These are phyloP conservation scores for Fusarium proliferatum DNA, from an alignment of 2,329 filamentous ascomycete genomes.

Conservation along the genomic window DNA sequence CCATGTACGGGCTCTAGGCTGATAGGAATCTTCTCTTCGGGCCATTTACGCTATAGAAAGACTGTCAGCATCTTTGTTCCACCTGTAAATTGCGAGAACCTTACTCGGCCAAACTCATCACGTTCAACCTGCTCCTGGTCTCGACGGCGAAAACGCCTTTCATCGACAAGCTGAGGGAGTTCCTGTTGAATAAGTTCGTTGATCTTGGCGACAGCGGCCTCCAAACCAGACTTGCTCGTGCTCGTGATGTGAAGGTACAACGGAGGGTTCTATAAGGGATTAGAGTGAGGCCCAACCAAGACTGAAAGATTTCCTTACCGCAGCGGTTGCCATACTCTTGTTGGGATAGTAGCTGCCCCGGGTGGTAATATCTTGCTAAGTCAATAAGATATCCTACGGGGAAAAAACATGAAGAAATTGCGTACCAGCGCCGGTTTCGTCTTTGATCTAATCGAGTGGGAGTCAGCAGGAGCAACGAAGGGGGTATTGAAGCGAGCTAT, in stretches of 20 bases:
- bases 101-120: slow-evolving; percentile 89
- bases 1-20: slow-evolving; percentile 90
- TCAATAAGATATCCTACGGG: slow-evolving; percentile 65
- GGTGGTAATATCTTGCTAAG: slow-evolving; percentile 91
- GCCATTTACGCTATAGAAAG: slow-evolving; percentile 89
- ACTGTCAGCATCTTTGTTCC: slow-evolving; percentile 26
- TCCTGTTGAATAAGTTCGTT: slow-evolving; percentile 97
- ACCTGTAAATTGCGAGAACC: slow-evolving; percentile 39
- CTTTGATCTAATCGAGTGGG: slow-evolving; percentile 98
- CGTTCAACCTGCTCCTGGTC: slow-evolving; percentile 86
- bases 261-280: slow-evolving; percentile 77
- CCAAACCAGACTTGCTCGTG: slow-evolving; percentile 89
- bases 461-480: slow-evolving; percentile 95
- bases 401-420: slow-evolving; percentile 54
- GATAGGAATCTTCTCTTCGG: slow-evolving; percentile 93
- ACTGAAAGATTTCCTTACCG: slow-evolving; percentile 69
- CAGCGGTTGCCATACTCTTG: slow-evolving; percentile 94
- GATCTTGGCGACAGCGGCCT: slow-evolving; percentile 87
- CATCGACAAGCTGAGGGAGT: slow-evolving; percentile 93
- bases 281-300: background rate
- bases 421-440: slow-evolving; percentile 99
- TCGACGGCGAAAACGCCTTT: slow-evolving; percentile 87
- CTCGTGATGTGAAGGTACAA: slow-evolving; percentile 96
- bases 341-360: slow-evolving; percentile 97
- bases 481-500: slow-evolving; percentile 70